phyloP scores from a whole-genome alignment of 257 asterid species.

The Penstemon davidsonii region DNA sequence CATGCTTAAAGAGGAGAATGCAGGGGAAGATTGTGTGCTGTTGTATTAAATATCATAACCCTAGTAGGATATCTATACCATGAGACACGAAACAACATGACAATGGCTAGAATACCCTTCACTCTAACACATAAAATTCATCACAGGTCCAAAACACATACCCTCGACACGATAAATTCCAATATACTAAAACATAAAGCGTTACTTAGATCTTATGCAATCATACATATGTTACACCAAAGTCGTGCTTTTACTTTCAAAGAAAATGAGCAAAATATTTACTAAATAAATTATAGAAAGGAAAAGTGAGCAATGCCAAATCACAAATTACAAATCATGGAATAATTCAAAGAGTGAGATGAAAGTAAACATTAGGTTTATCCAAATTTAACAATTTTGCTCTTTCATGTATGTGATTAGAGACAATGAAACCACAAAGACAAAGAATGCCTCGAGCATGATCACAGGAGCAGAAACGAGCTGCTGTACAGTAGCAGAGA shows the following conservation, averaged over 20 bases:
- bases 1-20: no score
- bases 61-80: no score
- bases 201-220: background rate
- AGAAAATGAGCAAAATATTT: constrained; percentile 15
- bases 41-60: no score
- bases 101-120: no score
- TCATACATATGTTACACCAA: constrained; percentile 6
- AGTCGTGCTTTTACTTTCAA: constrained; percentile 7
- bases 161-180: constrained; percentile 7
- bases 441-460: constrained; percentile 2
- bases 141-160: constrained; percentile 19
- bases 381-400: constrained; percentile 3
- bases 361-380: background rate
- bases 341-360: constrained; percentile 4
- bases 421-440: constrained; percentile 11
- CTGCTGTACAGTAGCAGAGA: constrained; percentile 12
- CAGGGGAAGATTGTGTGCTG: no score
- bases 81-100: no score
- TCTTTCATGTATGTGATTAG: constrained; percentile 6
- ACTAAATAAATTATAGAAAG: background rate
- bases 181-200: background rate
- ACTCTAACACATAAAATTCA: background rate
- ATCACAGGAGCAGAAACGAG: constrained; percentile 9
- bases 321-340: background rate
- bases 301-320: constrained; percentile 8